These are phyloP conservation scores for Penstemon eatonii DNA, from an alignment of 257 asterid species.

Conservation along the genomic window DNA sequence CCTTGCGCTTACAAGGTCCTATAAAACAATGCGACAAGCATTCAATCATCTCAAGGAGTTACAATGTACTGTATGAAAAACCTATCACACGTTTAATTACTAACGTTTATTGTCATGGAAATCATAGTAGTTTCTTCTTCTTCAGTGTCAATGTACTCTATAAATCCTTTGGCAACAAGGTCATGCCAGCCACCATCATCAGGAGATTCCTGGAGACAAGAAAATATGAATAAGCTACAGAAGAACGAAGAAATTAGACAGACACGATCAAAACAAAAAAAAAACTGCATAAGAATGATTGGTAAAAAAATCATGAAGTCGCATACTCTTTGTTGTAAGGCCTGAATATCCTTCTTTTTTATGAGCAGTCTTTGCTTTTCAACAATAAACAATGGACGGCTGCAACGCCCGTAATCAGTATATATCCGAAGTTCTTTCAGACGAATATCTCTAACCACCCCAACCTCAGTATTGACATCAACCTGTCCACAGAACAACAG, in stretches of 20 bases:
- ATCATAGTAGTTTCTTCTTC: constrained; percentile 99
- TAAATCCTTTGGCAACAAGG: constrained; percentile 81
- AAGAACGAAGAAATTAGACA: constrained; percentile 4
- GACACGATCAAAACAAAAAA: neutral
- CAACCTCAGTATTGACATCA: constrained; percentile 98
- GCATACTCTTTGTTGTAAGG: constrained; percentile 86
- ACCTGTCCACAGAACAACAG: constrained; percentile 52
- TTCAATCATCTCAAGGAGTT: constrained; percentile 30
- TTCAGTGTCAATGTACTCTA: constrained; percentile 91
- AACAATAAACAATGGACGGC: constrained; percentile 95
- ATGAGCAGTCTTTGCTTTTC: constrained; percentile 90
- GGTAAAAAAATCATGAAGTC: neutral
- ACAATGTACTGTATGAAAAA: constrained; percentile 6
- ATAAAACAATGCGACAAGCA: constrained; percentile 20
- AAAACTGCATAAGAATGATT: neutral
- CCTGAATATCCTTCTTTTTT: constrained; percentile 75
- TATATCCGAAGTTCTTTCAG: constrained; percentile 89
- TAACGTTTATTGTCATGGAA: constrained; percentile 92
- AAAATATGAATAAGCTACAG: constrained; percentile 18
- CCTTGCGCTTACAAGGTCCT: constrained; percentile 88
- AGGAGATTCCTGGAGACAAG: constrained; percentile 66
- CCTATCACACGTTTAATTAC: constrained; percentile 29
- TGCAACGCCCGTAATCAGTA: constrained; percentile 99
- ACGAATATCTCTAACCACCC: constrained; percentile 94
- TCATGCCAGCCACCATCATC: constrained; percentile 97